Base-by-base conservation (phyloP, 1,284 basidiomycete species). In the Sanghuangporus sanghuang region DNA sequence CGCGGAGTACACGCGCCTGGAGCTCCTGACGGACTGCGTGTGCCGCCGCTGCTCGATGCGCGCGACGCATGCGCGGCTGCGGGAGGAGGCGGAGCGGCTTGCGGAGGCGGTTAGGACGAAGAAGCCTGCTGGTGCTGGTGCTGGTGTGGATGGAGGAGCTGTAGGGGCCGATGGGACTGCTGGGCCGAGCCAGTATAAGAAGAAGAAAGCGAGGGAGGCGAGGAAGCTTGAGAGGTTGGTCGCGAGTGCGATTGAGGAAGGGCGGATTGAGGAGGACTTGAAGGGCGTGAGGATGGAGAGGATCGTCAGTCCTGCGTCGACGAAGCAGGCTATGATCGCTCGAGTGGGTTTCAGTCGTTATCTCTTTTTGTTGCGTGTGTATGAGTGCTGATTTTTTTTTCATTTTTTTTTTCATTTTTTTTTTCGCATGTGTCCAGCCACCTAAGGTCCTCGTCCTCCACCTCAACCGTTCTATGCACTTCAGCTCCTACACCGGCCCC, bases 321-420 rank as follows among this genome's bases (percentile, higher is more conserved):
- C 90, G 9, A 93, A 95, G 72, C 91, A 93, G 72, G 87, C 89
- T 35, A 93, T 94, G 89, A 83, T 94, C 65, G 92, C 91, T 46
- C 79, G 92, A 71, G 92, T 92, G 70, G 69, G 87, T 77, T 61
- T 35, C 56, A 59, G 36, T 56, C 50, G 62, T 61, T 48, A 5
- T 46, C 32, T n/a, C 5, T 32, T 42, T 3, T 3, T 32, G 27
- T 32, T 32, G 27, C 5, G 27, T 32, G 27, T 32, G 27, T 32
- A 32, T 32, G 27, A 42, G 7, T 42, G 11, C 40, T 42, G 40
- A n/a, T 27, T 27, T 21, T 18, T 49, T 12, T 6, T 49, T 16
- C 11, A 49, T 49, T 1, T 49, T 16, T 21, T 16, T 1, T 2
- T 35, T 8, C 5, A n/a, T 32, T 11, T 27, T 1, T 36, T 36